phyloP scores from a whole-genome alignment of 176 grass and related monocot genomes.

The Luzula sylvatica region DNA sequence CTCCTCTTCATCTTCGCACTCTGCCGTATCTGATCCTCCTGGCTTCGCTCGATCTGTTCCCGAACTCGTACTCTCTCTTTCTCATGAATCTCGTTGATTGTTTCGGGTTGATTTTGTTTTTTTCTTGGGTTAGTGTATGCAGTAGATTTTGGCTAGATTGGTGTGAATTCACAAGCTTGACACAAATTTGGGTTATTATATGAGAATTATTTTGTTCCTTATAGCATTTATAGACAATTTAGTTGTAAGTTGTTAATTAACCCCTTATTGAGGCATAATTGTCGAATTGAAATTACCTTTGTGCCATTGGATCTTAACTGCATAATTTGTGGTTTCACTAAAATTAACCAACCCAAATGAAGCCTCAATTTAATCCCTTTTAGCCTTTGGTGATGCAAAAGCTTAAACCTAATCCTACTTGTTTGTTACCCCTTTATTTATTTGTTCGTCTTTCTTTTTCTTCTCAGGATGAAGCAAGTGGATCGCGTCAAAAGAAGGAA shows the following conservation, averaged over 20 bases:
- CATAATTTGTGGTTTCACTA: neutral
- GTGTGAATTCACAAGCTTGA: neutral
- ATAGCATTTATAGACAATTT: too few species aligned
- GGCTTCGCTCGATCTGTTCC: constrained; percentile 67
- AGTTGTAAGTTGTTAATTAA: too few species aligned
- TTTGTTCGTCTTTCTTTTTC: neutral
- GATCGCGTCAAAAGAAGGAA: constrained; percentile 77
- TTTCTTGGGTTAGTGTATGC: neutral
- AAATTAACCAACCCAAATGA: neutral
- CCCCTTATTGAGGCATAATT: too few species aligned
- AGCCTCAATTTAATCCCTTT: neutral
- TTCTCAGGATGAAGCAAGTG: constrained; percentile 58
- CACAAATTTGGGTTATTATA: neutral
- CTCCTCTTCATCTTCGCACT: constrained; percentile 31
- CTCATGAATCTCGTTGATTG: neutral
- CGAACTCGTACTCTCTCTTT: constrained; percentile 31
- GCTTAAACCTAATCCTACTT: neutral
- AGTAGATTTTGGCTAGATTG: neutral
- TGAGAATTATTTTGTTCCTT: too few species aligned
- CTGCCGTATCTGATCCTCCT: constrained; percentile 50
- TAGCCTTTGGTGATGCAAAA: neutral
- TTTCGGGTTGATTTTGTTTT: neutral
- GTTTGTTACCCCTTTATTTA: constrained; percentile 9
- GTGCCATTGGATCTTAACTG: too few species aligned
- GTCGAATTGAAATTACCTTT: too few species aligned